Base-by-base conservation (phyloP, 1,284 basidiomycete genomes). In the Marasmius fiardii region DNA sequence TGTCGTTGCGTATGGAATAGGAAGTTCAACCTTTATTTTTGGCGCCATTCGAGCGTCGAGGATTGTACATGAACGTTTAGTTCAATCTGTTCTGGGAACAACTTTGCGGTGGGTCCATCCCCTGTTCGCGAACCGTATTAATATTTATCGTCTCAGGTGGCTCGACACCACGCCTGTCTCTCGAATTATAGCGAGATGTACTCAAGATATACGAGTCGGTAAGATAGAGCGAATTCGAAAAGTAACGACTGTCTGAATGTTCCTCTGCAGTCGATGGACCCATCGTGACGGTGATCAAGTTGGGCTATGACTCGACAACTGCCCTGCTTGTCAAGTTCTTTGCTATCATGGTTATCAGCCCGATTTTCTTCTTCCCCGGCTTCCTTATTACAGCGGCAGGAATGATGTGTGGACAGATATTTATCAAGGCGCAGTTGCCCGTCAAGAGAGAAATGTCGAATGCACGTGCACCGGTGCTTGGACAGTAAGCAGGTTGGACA, bases 361-460 rank as follows among this genome's bases (percentile, higher is more conserved):
- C 78, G 0, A 52, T 67, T 3, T 74, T 68, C 56, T 61, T 71
- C 20, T 33, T 67, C 1, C 60, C 69, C 3, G 70, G 71, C 23
- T 49, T 79, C 33, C 55, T 68, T 12, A 63, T 79, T 21, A 74
- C 75, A 51, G 68, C 78, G 6, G 74, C 58, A 2, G 63, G 64
- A 4, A 55, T 52, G 10, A 56, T 59, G 16, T 54, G 57, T 23
- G 65, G 64, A 10, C 55, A 61, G 10, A 63, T 79, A 43, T 79
- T 79, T 61, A 85, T 87, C 62, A 79, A 79, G 60, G 78, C 79
- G 20, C 85, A 88, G 64, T 70, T 88, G 12, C 75, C 79, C 7
- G 79, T 86, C 57, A 87, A 87, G 62, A 74, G 79, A 10, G 78
- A 83, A 62, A 81, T 82, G 80, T 80, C 78, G 54, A 86, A 85